Base-by-base conservation (phyloP, 176 grass and related monocot genomes). In the Aegilops umbellulata region DNA sequence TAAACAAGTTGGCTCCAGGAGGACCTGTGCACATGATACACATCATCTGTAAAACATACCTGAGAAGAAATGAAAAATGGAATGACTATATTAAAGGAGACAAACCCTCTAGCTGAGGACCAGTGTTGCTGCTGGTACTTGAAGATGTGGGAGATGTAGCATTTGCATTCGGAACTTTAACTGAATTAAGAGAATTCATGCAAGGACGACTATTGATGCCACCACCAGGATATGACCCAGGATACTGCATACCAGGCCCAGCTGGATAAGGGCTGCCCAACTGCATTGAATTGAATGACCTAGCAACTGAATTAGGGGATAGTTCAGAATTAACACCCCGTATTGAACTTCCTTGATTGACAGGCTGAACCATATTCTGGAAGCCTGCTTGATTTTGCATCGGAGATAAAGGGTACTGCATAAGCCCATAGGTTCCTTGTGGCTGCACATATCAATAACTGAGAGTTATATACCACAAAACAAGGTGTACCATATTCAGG, bases 401-500 rank as follows among this genome's bases (percentile, higher is more conserved):
- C 85, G 94, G 89, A 88, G 91, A 88, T 94, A 95, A 90, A 85
- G 94, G 92, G 76, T 96, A 99, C 66, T 95, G 93, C 88, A 95
- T 88, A 82, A 95, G 80, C 36, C 95, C 92, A 20, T 99, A 99
- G 72, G 94, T 94, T 88, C 92, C 94, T 85, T 91, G 84, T 89
- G 94, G 89, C 94, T 95, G 91, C 88, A 92, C 58, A 87, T 15
- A 86, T 39, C 25, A 89, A 86, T 24, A 82, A 91, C 30, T 14
- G 74, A 49, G 4, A 77, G 22, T 42, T 76, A 80, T 63, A 69
- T 61, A 5, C 16, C 53, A 84, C 35, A 74, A 87, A 47, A 49
- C 60, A 89, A 74, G 42, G 61, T 1, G 76, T 25, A 64, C 72
- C 27, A 87, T 47, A 71, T 32, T 77, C 19, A 82, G 35, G 17